Evolutionary conservation across 768 basidiomycete genomes (phyloP), one percentile per base, ranked within the genome.

Genomic region (Cystofilobasidium bisporidii): DNA sequence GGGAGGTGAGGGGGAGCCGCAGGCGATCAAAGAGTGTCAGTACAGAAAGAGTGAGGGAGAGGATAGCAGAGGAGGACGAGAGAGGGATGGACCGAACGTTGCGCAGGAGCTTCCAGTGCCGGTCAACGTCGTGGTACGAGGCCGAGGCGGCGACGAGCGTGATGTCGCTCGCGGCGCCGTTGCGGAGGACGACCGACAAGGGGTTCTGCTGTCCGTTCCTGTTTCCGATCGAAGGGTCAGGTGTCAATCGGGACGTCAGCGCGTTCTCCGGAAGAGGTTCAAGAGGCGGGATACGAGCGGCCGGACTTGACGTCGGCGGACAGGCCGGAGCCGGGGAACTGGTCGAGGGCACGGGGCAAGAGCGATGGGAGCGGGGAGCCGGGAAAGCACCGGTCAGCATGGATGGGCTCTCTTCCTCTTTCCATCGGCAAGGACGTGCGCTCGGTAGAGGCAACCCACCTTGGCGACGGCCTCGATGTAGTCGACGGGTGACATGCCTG

Each of bases 151-250:
- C 4, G 17, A 64, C 63, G 50, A 64, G 63, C 20, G 47, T 53
- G 32, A 64, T 53, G 48, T 53, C 47, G 36, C 38, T 24, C 48
- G 43, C 20, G 20, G 63, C 50, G 5, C 50, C 63, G 53, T 64
- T 64, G 41, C 30, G 63, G 32, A 64, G 48, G 14, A 33, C 20
- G 63, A 64, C 26, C 24, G 30, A 30, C 1, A 63, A 22, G 43
- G 62, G 45, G 62, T 63, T 63, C 50, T 63, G 62, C 62, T 50
- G 24, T 4, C 62, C 47, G 45, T 63, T 63, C 45, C 45, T 62
- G 61, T n/a, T n/a, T n/a, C n/a, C n/a, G n/a, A n/a, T 11, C 5
- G 6, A 11, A 18, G 11, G 45, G 20, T 20, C 11, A 14, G 20
- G 14, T 5, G 20, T 47, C 5, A 5, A 47, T 5, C 45, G 40